Conservation (phyloP, 2,329 filamentous ascomycete species). For the Blumeriella jaapii region DNA sequence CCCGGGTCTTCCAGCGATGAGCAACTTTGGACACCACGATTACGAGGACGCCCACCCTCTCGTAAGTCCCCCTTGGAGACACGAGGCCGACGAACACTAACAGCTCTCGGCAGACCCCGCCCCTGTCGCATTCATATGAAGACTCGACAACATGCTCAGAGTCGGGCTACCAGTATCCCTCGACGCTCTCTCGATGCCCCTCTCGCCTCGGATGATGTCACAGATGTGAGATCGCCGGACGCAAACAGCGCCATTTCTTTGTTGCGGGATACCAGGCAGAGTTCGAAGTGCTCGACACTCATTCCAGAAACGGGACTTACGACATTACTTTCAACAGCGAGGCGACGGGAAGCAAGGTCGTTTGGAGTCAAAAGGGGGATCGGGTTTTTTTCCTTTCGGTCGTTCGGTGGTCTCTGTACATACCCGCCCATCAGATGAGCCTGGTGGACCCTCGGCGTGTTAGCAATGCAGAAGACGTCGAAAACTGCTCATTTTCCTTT, state of each 20-base stretch:
- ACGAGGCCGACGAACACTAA: slow-evolving; percentile 1
- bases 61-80: slow-evolving; percentile 47
- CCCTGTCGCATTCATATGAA: slow-evolving; percentile 63
- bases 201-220: slow-evolving; percentile 45
- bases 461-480: background rate
- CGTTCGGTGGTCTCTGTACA: slow-evolving; percentile 15
- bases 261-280: slow-evolving; percentile 17
- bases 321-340: slow-evolving; percentile 7
- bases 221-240: slow-evolving; percentile 17
- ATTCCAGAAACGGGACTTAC: slow-evolving; percentile 18
- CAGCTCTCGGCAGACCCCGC: slow-evolving; percentile 49
- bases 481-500: slow-evolving; percentile 2
- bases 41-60: slow-evolving; percentile 61
- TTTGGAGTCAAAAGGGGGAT: slow-evolving; percentile 16
- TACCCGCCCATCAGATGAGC: slow-evolving; percentile 16
- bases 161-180: slow-evolving; percentile 50
- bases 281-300: slow-evolving; percentile 28
- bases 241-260: background rate
- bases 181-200: slow-evolving; percentile 62
- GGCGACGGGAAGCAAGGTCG: slow-evolving; percentile 18
- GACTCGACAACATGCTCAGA: slow-evolving; percentile 53
- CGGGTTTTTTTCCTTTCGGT: slow-evolving; percentile 2
- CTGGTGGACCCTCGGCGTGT: slow-evolving; percentile 1
- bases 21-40: slow-evolving; percentile 46
- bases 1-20: slow-evolving; percentile 48